phyloP scores from a whole-genome alignment of 108 stramenopile genomes.

The Stephanodiscus triporus region DNA sequence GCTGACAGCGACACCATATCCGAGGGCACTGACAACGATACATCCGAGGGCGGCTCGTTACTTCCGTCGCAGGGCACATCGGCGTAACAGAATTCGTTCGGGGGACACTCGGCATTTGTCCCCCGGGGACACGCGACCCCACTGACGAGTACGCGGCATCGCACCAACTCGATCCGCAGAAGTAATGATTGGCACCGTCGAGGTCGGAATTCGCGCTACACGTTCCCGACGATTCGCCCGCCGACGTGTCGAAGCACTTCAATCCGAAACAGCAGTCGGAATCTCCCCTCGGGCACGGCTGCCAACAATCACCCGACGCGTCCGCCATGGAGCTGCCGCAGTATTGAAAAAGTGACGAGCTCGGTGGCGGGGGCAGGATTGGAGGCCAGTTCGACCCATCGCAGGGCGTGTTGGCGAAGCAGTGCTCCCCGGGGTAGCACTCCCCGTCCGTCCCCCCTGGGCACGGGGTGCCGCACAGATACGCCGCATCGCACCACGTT shows the following conservation, averaged over 20 bases:
- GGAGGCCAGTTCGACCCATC: slow-evolving; percentile 2
- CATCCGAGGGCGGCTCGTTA: too few relatives aligned
- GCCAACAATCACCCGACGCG: slow-evolving; percentile 41
- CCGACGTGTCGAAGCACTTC: slow-evolving; percentile 38
- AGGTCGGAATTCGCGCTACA: slow-evolving; percentile 7
- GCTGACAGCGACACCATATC: too few relatives aligned
- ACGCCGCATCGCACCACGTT: slow-evolving; percentile 46
- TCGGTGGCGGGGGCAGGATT: not conserved
- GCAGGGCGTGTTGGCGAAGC: slow-evolving; percentile 40
- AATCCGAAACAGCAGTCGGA: slow-evolving; percentile 43
- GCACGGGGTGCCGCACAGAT: slow-evolving; percentile 38
- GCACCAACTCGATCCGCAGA: slow-evolving; percentile 83
- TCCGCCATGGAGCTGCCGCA: slow-evolving; percentile 27
- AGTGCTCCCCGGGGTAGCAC: slow-evolving; percentile 24
- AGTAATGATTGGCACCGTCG: slow-evolving; percentile 62
- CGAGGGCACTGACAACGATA: too few relatives aligned
- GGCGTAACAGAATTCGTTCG: slow-evolving; percentile 72
- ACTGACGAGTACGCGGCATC: slow-evolving; percentile 72
- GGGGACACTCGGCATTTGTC: slow-evolving; percentile 62
- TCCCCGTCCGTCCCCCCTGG: slow-evolving; percentile 13
- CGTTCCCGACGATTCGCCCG: not conserved
- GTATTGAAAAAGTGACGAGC: slow-evolving; percentile 15
- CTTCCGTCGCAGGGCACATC: slow-evolving; percentile 68
- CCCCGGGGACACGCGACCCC: slow-evolving; percentile 68
- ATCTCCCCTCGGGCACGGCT: slow-evolving; percentile 44